Percentiles rank a stretch among this genome's conserved stretches.
phyloP scores from a whole-genome alignment of 805 yeast genomes.

The Phaffomyces antillensis region DNA sequence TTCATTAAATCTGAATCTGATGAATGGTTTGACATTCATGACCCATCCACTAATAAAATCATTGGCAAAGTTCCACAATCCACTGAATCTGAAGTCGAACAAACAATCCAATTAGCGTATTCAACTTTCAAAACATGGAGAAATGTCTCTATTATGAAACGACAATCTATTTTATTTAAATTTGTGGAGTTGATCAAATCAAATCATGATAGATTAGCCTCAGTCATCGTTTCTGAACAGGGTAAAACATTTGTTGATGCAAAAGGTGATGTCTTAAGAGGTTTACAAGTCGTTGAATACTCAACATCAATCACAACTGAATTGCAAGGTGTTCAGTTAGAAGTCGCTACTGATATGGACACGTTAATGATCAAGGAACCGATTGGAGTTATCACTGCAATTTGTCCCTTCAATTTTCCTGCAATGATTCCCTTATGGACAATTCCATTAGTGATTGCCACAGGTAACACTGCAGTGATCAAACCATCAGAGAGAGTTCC shows the following conservation, averaged over 20 bases:
- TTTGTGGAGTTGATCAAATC: conserved; percentile 56
- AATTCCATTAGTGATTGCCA: conserved; percentile 51
- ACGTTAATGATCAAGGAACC: conserved; percentile 67
- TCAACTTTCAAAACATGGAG: conserved; percentile 54
- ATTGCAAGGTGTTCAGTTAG: conserved; percentile 54
- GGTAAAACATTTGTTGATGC: conserved; percentile 76
- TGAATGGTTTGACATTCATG: conserved; percentile 63
- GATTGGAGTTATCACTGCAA: conserved; percentile 72
- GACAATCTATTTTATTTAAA: conserved; percentile 63
- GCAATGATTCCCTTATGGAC: conserved; percentile 70
- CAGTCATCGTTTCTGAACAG: conserved; percentile 59
- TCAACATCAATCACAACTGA: conserved; percentile 62
- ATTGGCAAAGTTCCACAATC: conserved; percentile 67
- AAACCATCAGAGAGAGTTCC: conserved; percentile 74
- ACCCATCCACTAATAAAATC: conserved; percentile 66
- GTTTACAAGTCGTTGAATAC: conserved; percentile 75
- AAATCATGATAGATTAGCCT: conserved; percentile 63
- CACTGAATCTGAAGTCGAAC: conserved; percentile 55
- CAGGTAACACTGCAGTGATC: conserved; percentile 68
- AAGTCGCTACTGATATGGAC: conserved; percentile 67
- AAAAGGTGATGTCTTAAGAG: conserved; percentile 69
- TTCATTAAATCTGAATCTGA: conserved; percentile 40
- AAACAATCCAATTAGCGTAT: conserved; percentile 59
- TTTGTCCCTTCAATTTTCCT: conserved; percentile 78
- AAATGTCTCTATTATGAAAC: conserved; percentile 35